Base-by-base conservation (phyloP, 805 yeast species). In the Saccharomycopsis guyanensis region DNA sequence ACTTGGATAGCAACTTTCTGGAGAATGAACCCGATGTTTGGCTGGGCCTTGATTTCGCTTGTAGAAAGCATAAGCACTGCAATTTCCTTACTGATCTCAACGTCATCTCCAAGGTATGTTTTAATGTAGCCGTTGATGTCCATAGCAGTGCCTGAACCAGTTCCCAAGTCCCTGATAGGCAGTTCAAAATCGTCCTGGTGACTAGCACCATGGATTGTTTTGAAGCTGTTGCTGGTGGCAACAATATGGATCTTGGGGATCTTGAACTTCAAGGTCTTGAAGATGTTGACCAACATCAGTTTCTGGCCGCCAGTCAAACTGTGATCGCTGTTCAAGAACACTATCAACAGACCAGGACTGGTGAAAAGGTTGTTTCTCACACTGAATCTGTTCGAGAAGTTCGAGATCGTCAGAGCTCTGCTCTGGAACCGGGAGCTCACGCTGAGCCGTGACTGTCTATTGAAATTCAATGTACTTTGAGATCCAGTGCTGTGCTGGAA, bases 231-330 rank as follows among this genome's bases (percentile, higher is more conserved):
- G 8, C 34, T 43, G 3, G 45, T 36, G 1, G 15, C 42, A 18
- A 46, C 32, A 35, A 50, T 24, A 37, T 43, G 33, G 32, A 50
- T 43, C 22, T 35, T 31, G 16, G 33, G 13, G 20, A 50, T 42
- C 24, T 50, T 50, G 16, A 46, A 32, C 4, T 34, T 20, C 18
- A 50, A 33, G 5, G 47, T 43, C n/a, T 41, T 42, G 25, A 50
- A 12, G 18, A 50, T 50, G 15, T 46, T 46, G 4, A 18, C 23
- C 20, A 50, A 32, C 18, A 42, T 18, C 35, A 27, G 16, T 13
- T 32, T 42, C 5, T 42, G 45, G 20, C 22, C 18, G 4, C 19
- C 40, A 15, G 29, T 15, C 19, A 42, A 33, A 13, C 31, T 34
- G n/a, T 3, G 25, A 19, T 44, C 46, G 27, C 12, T 7, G 32